Evolutionary conservation across 1,139 yeast genomes (phyloP).

Genomic region (Pichia sp.): DNA sequence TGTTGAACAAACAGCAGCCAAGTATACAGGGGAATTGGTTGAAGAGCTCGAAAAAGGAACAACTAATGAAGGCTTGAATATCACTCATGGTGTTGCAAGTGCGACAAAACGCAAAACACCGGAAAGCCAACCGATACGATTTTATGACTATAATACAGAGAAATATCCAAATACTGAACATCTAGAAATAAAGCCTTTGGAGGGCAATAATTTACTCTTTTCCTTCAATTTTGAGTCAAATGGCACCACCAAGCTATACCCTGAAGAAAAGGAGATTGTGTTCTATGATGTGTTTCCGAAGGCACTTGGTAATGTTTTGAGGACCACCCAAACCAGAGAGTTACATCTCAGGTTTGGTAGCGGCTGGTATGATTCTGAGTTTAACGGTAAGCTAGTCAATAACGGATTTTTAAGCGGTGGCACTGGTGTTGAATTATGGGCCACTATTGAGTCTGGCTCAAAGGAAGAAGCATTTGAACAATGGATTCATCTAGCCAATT

Average conservation of each 20-base stretch:
- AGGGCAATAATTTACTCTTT: conserved; percentile 58
- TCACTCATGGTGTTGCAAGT: too few relatives aligned
- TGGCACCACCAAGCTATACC: conserved; percentile 35
- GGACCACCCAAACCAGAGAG: conserved; percentile 59
- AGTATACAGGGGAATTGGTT: too few relatives aligned
- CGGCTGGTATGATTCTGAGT: conserved; percentile 92
- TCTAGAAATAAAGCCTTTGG: conserved; percentile 57
- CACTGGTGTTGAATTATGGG: conserved; percentile 93
- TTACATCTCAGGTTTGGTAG: conserved; percentile 81
- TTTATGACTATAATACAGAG: conserved; percentile 2
- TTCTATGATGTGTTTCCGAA: conserved; percentile 77
- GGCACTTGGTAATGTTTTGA: conserved; percentile 70
- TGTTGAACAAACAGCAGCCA: too few relatives aligned
- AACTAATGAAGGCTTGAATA: too few relatives aligned
- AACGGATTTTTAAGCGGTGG: conserved; percentile 79
- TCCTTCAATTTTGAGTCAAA: conserved; percentile 59
- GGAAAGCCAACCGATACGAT: neutral
- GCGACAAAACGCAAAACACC: too few relatives aligned
- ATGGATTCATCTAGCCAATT: conserved; percentile 70
- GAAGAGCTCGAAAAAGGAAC: too few relatives aligned
- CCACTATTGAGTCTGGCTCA: conserved; percentile 61
- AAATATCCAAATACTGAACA: conserved; percentile 49
- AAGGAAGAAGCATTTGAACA: conserved; percentile 46
- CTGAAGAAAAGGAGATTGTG: conserved; percentile 21
- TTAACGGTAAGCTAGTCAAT: conserved; percentile 79